These are phyloP conservation scores for Aspergillus fumigatus DNA, from an alignment of 2,329 filamentous ascomycete species.

Conservation along the genomic window DNA sequence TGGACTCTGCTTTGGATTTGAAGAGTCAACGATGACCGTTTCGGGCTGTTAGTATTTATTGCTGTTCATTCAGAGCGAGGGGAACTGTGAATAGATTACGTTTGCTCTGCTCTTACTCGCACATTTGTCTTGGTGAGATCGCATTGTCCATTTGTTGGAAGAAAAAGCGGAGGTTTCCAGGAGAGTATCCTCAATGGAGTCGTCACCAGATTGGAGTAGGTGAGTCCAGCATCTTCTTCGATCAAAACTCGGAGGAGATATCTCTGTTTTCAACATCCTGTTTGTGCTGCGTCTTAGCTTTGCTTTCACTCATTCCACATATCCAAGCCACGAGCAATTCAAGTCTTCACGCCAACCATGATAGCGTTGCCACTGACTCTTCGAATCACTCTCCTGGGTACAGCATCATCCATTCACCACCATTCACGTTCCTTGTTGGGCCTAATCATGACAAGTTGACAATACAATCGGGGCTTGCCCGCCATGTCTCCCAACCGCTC, in stretches of 20 bases:
- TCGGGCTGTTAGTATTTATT: not conserved
- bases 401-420: conserved; percentile 42
- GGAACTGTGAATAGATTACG: not conserved
- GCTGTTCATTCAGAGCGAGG: not conserved
- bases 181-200: conserved; percentile 21
- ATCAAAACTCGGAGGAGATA: not conserved
- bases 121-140: not conserved
- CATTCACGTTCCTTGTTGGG: conserved; percentile 46
- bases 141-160: not conserved
- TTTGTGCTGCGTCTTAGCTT: not conserved
- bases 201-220: conserved; percentile 31
- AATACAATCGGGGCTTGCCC: conserved; percentile 43
- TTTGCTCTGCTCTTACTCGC: not conserved
- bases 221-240: conserved; percentile 8
- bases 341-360: conserved; percentile 6
- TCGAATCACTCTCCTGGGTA: conserved; percentile 11
- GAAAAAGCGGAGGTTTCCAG: not conserved
- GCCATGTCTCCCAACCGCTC: conserved; percentile 42
- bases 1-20: not conserved
- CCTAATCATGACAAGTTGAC: conserved; percentile 43
- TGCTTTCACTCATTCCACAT: not conserved
- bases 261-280: not conserved
- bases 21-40: not conserved
- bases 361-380: conserved; percentile 18
- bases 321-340: not conserved